phyloP scores from a whole-genome alignment of 345 rosid genomes.

The Excoecaria cochinchinensis region DNA sequence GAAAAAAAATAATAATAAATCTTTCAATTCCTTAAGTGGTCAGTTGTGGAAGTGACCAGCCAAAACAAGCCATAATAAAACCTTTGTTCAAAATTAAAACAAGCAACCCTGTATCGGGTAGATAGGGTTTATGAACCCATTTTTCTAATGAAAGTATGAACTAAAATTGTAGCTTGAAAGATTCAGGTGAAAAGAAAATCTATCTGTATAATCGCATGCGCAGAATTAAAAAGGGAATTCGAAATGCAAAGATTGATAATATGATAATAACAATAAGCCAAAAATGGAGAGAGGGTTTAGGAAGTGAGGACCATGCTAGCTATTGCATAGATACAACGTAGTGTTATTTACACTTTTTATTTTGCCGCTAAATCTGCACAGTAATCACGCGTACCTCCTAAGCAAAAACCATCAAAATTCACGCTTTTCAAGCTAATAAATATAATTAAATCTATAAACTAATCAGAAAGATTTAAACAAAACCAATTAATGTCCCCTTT shows the following conservation, averaged over 20 bases:
- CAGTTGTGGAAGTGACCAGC: neutral
- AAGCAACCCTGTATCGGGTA: slow-evolving; percentile 4
- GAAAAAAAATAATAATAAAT: neutral
- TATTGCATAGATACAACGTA: slow-evolving; percentile 35
- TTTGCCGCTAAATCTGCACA: slow-evolving; percentile 34
- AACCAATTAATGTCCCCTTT: neutral
- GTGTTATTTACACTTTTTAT: slow-evolving; percentile 26
- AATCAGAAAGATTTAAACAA: slow-evolving; percentile 7
- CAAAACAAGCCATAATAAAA: neutral
- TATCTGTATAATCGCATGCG: slow-evolving; percentile 32
- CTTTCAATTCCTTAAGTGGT: neutral
- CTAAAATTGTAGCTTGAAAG: slow-evolving; percentile 12
- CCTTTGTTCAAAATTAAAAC: neutral
- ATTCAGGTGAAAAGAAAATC: slow-evolving; percentile 30
- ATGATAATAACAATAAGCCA: slow-evolving; percentile 6
- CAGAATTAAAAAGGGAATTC: slow-evolving; percentile 5
- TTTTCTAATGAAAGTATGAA: neutral
- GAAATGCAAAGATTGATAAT: neutral
- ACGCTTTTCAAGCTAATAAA: slow-evolving; percentile 42
- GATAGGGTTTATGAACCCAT: slow-evolving; percentile 21
- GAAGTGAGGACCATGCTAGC: slow-evolving; percentile 52
- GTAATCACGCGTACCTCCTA: slow-evolving; percentile 30
- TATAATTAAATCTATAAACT: slow-evolving; percentile 24
- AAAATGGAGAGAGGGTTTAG: slow-evolving; percentile 14
- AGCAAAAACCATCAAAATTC: slow-evolving; percentile 37